These are phyloP conservation scores for Peronospora belbahrii DNA, from an alignment of 352 stramenopile species.

Conservation along the genomic window DNA sequence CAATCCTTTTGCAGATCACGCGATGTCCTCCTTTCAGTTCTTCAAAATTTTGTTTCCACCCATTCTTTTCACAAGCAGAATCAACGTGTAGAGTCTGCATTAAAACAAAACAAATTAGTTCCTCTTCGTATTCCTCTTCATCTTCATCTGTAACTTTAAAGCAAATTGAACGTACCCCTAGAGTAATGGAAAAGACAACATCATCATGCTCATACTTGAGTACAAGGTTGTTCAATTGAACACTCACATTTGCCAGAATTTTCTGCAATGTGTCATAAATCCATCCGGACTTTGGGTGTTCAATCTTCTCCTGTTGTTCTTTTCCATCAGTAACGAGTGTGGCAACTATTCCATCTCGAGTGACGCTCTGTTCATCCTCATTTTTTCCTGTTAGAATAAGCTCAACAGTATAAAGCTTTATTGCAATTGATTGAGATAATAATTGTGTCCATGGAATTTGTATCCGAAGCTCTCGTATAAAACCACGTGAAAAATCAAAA, in stretches of 20 bases:
- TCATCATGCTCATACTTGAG: constrained; percentile 86
- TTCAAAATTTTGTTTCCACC: constrained; percentile 59
- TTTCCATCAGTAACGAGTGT: constrained; percentile 1
- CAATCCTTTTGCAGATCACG: constrained; percentile 57
- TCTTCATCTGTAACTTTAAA: too few species aligned
- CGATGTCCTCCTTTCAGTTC: constrained; percentile 42
- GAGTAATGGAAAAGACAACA: constrained; percentile 74
- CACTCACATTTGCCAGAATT: constrained; percentile 75
- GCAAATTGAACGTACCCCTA: constrained; percentile 75
- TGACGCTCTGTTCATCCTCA: constrained; percentile 11
- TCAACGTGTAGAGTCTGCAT: constrained; percentile 73
- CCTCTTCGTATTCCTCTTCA: too few species aligned
- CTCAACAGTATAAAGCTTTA: constrained; percentile 87
- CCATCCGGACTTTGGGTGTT: constrained; percentile 76
- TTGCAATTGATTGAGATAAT: constrained; percentile 78
- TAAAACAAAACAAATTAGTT: too few species aligned
- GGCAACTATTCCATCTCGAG: background rate
- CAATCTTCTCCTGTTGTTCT: constrained; percentile 44
- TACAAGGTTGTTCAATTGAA: constrained; percentile 85
- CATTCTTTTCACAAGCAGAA: constrained; percentile 48
- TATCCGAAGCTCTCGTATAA: constrained; percentile 83
- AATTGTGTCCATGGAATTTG: constrained; percentile 87
- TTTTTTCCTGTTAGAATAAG: constrained; percentile 69
- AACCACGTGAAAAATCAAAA: constrained; percentile 82
- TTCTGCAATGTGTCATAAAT: constrained; percentile 70